Evolutionary conservation across 2,329 filamentous ascomycete genomes (phyloP).

Genomic region (Penicillium corylophilum): DNA sequence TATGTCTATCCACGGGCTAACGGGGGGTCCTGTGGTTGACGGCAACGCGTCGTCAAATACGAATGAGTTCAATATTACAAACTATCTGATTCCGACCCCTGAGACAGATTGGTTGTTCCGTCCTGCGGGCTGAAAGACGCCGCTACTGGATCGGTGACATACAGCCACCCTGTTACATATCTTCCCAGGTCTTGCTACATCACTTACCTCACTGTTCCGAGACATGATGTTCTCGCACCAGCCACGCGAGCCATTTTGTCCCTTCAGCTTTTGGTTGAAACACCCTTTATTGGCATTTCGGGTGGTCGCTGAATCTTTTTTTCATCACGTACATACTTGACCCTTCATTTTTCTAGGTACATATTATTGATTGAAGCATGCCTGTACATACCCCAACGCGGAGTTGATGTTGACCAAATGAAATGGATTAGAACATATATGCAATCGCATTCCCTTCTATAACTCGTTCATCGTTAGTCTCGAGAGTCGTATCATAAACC

Average conservation of each 20-base stretch:
- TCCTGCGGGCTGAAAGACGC: conserved; percentile 15
- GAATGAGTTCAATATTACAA: conserved; percentile 48
- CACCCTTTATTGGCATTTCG: neutral
- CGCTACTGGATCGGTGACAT: neutral
- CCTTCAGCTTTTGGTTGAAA: neutral
- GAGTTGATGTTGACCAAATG: neutral
- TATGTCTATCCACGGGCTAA: conserved; percentile 39
- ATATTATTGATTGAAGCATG: neutral
- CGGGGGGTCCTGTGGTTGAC: conserved; percentile 23
- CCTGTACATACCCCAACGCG: neutral
- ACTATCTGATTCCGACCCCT: conserved; percentile 47
- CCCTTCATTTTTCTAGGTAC: neutral
- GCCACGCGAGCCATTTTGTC: too few relatives aligned
- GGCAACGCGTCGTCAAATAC: conserved; percentile 19
- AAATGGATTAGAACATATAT: neutral
- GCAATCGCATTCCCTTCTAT: too few relatives aligned
- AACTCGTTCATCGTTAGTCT: neutral
- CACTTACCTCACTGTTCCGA: too few relatives aligned
- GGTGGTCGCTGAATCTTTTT: neutral
- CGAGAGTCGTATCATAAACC: too few relatives aligned
- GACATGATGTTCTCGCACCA: too few relatives aligned
- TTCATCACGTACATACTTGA: neutral
- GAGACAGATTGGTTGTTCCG: conserved; percentile 49
- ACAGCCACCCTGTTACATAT: too few relatives aligned
- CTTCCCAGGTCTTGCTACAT: too few relatives aligned